Conservation (phyloP, 192 early-diverging fungal species). For the Chytriomyces sp. region DNA sequence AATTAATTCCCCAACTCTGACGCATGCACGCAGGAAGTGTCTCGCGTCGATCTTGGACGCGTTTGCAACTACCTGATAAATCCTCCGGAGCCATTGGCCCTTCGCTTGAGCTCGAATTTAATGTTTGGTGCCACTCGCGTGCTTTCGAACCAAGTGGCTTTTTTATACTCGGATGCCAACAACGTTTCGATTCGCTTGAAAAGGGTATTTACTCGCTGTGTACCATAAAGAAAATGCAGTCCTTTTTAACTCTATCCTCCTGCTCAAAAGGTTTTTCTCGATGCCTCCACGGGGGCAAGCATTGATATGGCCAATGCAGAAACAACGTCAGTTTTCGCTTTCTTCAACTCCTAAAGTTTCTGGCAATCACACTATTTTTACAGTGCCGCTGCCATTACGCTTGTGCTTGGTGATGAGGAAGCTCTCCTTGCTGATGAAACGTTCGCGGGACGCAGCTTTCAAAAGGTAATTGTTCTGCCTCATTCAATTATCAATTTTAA, state of each 20-base stretch:
- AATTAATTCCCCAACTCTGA: neutral
- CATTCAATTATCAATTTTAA: neutral
- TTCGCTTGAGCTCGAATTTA: constrained; percentile 21
- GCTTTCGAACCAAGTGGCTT: constrained; percentile 2
- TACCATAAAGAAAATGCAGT: neutral
- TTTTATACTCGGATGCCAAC: constrained; percentile 20
- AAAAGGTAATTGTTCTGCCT: constrained; percentile 3
- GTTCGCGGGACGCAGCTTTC: neutral
- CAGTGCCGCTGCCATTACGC: constrained; percentile 19
- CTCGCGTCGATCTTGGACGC: neutral
- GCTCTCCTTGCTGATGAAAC: constrained; percentile 9
- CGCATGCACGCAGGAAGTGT: neutral
- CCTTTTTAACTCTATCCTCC: neutral
- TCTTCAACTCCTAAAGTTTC: neutral
- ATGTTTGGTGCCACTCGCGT: constrained; percentile 27
- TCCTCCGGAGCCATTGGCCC: constrained; percentile 15
- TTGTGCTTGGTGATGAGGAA: neutral
- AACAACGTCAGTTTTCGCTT: constrained; percentile 1
- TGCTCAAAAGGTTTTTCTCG: constrained; percentile 10
- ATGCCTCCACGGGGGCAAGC: constrained; percentile 13
- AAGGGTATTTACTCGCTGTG: constrained; percentile 3
- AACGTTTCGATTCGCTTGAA: constrained; percentile 17
- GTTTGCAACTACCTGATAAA: neutral
- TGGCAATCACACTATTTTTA: neutral
- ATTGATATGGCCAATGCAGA: constrained; percentile 18